Evolutionary conservation across 805 yeast genomes (phyloP).

Genomic region (Saccharomyces eubayanus): DNA sequence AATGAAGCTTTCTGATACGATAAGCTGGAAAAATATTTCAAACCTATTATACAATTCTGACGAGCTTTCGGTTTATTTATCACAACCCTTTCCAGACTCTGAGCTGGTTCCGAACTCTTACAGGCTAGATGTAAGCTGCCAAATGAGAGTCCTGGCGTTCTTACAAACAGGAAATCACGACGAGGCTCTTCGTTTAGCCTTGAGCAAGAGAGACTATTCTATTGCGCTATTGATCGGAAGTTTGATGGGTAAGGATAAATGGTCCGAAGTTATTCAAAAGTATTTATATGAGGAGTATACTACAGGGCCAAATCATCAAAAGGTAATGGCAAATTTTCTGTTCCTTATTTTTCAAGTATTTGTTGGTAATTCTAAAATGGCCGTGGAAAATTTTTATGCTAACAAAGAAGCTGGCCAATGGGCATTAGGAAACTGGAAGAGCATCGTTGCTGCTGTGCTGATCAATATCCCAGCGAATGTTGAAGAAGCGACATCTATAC

Average conservation of each 20-base stretch:
- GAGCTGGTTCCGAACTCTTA: conserved; percentile 30
- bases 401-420: conserved; percentile 37
- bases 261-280: conserved; percentile 49
- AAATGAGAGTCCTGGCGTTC: conserved; percentile 27
- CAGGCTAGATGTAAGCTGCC: conserved; percentile 33
- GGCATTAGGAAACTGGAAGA: conserved; percentile 47
- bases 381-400: conserved; percentile 41
- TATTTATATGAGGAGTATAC: conserved; percentile 44
- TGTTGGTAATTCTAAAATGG: conserved; percentile 50
- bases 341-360: conserved; percentile 48
- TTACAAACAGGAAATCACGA: conserved; percentile 58
- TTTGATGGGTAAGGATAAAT: conserved; percentile 52
- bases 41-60: conserved; percentile 27
- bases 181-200: conserved; percentile 54
- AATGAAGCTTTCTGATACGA: conserved; percentile 18
- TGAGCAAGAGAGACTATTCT: conserved; percentile 64
- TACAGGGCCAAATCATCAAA: conserved; percentile 40
- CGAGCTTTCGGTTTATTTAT: conserved; percentile 21
- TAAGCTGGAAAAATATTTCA: conserved; percentile 30
- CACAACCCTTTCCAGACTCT: conserved; percentile 13
- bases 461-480: conserved; percentile 22
- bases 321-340: not conserved
- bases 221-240: conserved; percentile 66
- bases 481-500: conserved; percentile 7
- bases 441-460: conserved; percentile 36